A percentile compares a stretch with the other conserved stretches of the same genome.
These are phyloP conservation scores for Globisporangium cederbergense DNA, from an alignment of 352 stramenopile species.

Conservation along the genomic window DNA sequence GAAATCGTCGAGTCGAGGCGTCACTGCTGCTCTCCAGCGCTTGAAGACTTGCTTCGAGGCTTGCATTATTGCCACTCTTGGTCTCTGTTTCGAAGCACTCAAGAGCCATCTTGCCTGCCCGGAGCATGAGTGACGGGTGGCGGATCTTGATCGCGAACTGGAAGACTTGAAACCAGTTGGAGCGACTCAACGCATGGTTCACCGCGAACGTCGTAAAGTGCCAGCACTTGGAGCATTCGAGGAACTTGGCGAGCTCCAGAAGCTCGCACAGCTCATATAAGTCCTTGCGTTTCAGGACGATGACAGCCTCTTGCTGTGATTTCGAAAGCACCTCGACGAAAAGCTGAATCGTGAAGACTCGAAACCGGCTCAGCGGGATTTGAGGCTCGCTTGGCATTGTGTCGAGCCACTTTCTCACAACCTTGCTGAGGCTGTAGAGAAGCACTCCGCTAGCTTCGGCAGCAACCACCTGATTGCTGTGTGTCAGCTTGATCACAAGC, in stretches of 20 bases:
- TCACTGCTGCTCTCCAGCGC: background rate
- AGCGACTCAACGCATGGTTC: background rate
- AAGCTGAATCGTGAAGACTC: background rate
- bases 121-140: slow-evolving; percentile 15
- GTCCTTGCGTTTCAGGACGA: background rate
- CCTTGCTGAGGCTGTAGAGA: slow-evolving; percentile 7
- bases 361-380: background rate
- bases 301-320: slow-evolving; percentile 13
- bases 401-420: background rate
- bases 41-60: background rate
- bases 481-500: background rate
- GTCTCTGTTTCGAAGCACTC: slow-evolving; percentile 1
- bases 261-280: background rate
- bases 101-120: slow-evolving; percentile 8
- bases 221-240: slow-evolving; percentile 16
- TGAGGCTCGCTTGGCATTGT: background rate
- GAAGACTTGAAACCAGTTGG: slow-evolving; percentile 9
- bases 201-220: slow-evolving; percentile 17
- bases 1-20: background rate
- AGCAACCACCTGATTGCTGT: background rate
- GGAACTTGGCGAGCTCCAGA: slow-evolving; percentile 12
- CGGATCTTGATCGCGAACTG: slow-evolving; percentile 3
- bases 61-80: background rate
- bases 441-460: slow-evolving; percentile 6
- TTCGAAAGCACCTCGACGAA: slow-evolving; percentile 9